Conservation (phyloP, 768 basidiomycete species). For the Phylloporus sp. region DNA sequence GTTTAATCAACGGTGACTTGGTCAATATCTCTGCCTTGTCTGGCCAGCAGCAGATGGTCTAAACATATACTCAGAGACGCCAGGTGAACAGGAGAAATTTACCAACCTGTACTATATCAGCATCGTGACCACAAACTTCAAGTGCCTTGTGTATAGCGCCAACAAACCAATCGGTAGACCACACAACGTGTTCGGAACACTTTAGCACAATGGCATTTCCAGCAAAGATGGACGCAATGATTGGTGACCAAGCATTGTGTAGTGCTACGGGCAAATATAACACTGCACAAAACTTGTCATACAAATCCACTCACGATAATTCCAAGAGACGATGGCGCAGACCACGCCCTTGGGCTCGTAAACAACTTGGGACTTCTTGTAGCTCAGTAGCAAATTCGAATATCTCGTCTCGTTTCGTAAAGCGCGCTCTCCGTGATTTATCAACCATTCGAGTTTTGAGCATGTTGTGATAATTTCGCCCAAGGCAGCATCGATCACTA, state of each 20-base stretch:
- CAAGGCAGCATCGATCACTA: constrained; percentile 90
- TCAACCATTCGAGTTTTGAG: constrained; percentile 90
- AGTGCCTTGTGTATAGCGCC: constrained; percentile 75
- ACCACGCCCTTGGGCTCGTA: constrained; percentile 94
- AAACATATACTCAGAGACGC: constrained; percentile 8
- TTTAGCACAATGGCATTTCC: constrained; percentile 91
- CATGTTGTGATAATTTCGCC: constrained; percentile 96
- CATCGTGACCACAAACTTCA: constrained; percentile 75
- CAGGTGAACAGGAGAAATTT: background rate
- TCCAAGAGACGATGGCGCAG: constrained; percentile 92
- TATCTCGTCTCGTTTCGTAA: constrained; percentile 70
- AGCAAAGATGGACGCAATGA: constrained; percentile 84
- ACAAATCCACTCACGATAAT: constrained; percentile 64
- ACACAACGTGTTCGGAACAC: constrained; percentile 88
- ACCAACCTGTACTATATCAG: constrained; percentile 82
- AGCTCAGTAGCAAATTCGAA: constrained; percentile 62
- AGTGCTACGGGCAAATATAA: constrained; percentile 52
- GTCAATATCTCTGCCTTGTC: constrained; percentile 83
- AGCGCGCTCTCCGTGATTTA: constrained; percentile 77
- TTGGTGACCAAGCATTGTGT: constrained; percentile 93
- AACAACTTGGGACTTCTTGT: constrained; percentile 75
- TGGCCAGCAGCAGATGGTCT: constrained; percentile 86
- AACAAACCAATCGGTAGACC: constrained; percentile 85
- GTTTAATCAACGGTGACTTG: constrained; percentile 73
- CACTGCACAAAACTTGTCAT: background rate